Base-by-base conservation (phyloP, 208 protist species). In the Zelonia costaricensis region DNA sequence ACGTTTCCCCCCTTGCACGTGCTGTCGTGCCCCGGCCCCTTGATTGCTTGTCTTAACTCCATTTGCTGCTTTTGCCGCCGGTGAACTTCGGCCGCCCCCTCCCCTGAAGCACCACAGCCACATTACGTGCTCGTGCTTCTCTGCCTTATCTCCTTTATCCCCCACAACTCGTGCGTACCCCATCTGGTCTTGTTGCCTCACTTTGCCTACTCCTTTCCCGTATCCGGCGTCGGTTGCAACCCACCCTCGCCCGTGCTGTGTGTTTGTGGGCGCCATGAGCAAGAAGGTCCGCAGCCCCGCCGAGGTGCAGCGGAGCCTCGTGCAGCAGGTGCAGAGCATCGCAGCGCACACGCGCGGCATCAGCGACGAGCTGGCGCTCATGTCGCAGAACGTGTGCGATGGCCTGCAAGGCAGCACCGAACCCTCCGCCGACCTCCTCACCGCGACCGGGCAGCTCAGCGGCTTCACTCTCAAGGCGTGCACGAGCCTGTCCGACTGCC, bases 401-500 rank as follows among this genome's bases (percentile, higher is more conserved):
- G 42, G 57, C n/a, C 27, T 73, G 16, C 51, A 61, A 40, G 30
- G 13, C 15, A 61, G 25, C 36, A 61, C 52, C 7, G 57, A 60
- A 9, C 58, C 66, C 20, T 49, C 66, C 22, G 28, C 36, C 5
- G 58, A 73, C 22, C 59, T 73, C 27, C 59, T 73, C 36, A 13
- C 18, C 31, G 66, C 58, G 6, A 30, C 52, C 0, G 56, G 40
- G 31, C 52, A 60, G 45, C 52, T 73, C 33, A 66, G 57, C 43
- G 23, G 44, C 58, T 61, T 36, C 15, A 49, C 58, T 7, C 22
- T 35, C 13, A 45, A 47, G 57, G 51, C 66, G 8, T 62, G 57
- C 52, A 20, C 51, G 15, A 65, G 33, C 12, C 51, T 93, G 15
- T 45, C 48, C 4, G 74, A 76, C 33, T 93, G 83, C 35, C 69